A percentile compares a stretch with the other conserved stretches of the same genome.
Evolutionary conservation across 2,329 filamentous ascomycete species (phyloP).

Genomic region (Cordyceps tenuipes): DNA sequence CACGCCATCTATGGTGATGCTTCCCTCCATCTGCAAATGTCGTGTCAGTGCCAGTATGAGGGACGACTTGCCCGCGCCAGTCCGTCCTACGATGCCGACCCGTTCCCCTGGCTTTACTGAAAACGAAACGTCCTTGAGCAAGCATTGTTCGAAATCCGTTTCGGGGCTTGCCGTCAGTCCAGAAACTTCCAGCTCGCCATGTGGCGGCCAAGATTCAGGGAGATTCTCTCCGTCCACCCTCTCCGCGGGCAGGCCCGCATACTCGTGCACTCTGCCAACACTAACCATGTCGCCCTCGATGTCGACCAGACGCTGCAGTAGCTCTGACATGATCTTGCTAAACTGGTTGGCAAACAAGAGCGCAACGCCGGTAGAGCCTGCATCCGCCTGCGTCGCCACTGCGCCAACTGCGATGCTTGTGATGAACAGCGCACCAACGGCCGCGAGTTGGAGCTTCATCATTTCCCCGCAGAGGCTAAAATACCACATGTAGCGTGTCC

Average conservation of each 20-base stretch:
- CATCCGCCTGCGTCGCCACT: conserved; percentile 47
- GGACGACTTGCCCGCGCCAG: conserved; percentile 2
- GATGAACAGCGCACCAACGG: conserved; percentile 56
- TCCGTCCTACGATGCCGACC: conserved; percentile 34
- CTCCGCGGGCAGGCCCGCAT: conserved; percentile 58
- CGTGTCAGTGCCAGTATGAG: background rate
- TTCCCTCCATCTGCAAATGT: background rate
- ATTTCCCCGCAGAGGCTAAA: conserved; percentile 61
- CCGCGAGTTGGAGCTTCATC: conserved; percentile 57
- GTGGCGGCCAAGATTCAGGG: background rate
- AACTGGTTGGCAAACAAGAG: conserved; percentile 56
- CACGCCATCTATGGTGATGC: background rate
- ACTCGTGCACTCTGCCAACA: conserved; percentile 58
- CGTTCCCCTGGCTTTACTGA: conserved; percentile 51
- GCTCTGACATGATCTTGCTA: background rate
- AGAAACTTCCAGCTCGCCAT: background rate
- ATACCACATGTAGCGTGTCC: conserved; percentile 54
- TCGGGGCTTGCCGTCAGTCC: background rate
- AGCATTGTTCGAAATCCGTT: conserved; percentile 32
- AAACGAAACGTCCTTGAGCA: conserved; percentile 54
- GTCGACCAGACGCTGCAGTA: background rate
- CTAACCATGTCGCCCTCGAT: conserved; percentile 28
- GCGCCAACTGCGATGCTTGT: conserved; percentile 51
- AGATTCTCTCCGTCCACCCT: conserved; percentile 45
- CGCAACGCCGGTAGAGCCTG: conserved; percentile 59